phyloP scores from a whole-genome alignment of 2,329 filamentous ascomycete species.

The Fusarium vanettenii region DNA sequence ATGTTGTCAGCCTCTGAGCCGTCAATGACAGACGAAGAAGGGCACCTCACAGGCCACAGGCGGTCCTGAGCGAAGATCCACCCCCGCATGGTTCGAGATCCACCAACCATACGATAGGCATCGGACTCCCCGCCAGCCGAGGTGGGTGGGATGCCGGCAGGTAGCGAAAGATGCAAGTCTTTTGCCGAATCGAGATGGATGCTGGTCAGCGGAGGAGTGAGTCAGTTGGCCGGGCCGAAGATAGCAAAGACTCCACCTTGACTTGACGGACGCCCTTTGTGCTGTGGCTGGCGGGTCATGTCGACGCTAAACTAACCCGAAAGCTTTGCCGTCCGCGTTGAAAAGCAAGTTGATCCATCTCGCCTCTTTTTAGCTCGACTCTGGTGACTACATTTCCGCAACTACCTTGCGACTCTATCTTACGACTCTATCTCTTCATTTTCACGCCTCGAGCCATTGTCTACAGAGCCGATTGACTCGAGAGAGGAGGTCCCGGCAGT shows the following conservation, averaged over 20 bases:
- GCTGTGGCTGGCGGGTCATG: slow-evolving; percentile 24
- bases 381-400: slow-evolving; percentile 22
- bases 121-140: not conserved
- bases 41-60: slow-evolving; percentile 14
- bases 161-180: slow-evolving; percentile 3
- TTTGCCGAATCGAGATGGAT: slow-evolving; percentile 1
- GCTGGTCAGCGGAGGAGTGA: slow-evolving; percentile 20
- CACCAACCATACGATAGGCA: slow-evolving; percentile 8
- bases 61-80: slow-evolving; percentile 32
- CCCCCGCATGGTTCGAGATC: slow-evolving; percentile 38
- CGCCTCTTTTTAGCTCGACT: slow-evolving; percentile 32
- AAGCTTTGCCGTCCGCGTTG: slow-evolving; percentile 34
- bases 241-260: slow-evolving; percentile 32
- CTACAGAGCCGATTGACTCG: not conserved
- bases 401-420: slow-evolving; percentile 12
- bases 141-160: not conserved
- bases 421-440: slow-evolving; percentile 1
- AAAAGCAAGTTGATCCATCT: slow-evolving; percentile 21
- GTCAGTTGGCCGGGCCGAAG: slow-evolving; percentile 21
- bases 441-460: slow-evolving; percentile 4
- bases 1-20: not conserved
- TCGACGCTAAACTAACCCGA: slow-evolving; percentile 21
- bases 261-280: slow-evolving; percentile 5
- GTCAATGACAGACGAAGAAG: not conserved
- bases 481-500: slow-evolving; percentile 7